Percentiles rank a stretch among this genome's conserved stretches.
phyloP scores from a whole-genome alignment of 345 rosid species.

The Brassica carinata region DNA sequence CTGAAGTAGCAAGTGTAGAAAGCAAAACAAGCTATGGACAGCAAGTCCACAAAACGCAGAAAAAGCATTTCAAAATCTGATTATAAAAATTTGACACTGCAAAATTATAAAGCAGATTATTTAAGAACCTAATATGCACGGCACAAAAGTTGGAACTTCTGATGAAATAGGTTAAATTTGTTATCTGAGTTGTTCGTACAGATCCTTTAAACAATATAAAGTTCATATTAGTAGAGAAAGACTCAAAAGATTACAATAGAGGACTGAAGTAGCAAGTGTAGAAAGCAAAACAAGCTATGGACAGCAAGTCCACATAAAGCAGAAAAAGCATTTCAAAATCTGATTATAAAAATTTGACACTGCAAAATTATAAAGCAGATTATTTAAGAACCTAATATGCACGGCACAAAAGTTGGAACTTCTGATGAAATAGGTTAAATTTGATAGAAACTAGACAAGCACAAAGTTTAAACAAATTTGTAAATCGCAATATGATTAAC shows the following conservation, averaged over 20 bases:
- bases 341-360: not conserved
- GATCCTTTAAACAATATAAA: constrained; percentile 52
- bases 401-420: constrained; percentile 8
- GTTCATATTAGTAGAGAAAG: constrained; percentile 18
- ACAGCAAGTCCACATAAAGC: not conserved
- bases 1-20: constrained; percentile 2
- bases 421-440: not conserved
- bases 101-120: not conserved
- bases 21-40: not conserved
- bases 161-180: not conserved
- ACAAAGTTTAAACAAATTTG: constrained; percentile 3
- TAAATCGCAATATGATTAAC: not conserved
- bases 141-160: not conserved
- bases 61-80: too few relatives aligned
- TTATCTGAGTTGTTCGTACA: constrained; percentile 78
- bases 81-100: not conserved
- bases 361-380: not conserved
- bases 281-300: not conserved
- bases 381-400: not conserved
- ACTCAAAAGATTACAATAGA: not conserved
- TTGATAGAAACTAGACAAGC: not conserved
- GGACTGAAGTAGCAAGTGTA: constrained; percentile 3
- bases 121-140: constrained; percentile 4
- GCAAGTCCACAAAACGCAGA: not conserved
- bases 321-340: too few relatives aligned